Conservation (phyloP, 495 filamentous ascomycete species). For the Rhizodiscina lignyota region DNA sequence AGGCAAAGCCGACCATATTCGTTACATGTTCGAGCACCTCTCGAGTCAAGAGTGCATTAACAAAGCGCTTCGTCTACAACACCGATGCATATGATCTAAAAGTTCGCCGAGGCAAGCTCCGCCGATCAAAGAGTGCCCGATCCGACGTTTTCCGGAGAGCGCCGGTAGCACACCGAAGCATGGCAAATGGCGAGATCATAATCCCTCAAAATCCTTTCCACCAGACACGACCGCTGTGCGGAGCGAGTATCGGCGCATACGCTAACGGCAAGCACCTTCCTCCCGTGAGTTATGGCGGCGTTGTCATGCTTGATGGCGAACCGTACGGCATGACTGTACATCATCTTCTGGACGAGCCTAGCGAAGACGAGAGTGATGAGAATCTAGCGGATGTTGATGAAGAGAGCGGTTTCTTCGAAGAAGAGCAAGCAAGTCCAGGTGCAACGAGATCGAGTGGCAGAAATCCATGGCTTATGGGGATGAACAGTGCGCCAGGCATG, state of each 20-base stretch:
- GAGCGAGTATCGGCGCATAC: conserved; percentile 86
- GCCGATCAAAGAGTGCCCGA: conserved; percentile 19
- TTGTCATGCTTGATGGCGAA: conserved; percentile 67
- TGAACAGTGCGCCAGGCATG: conserved; percentile 10
- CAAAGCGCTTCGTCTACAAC: conserved; percentile 23
- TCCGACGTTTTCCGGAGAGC: conserved; percentile 1
- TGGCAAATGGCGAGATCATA: conserved; percentile 10
- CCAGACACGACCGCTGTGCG: conserved; percentile 62
- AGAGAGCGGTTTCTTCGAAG: conserved; percentile 9
- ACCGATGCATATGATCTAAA: conserved; percentile 22
- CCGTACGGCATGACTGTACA: conserved; percentile 89
- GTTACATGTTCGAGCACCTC: conserved; percentile 26
- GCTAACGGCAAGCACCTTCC: conserved; percentile 68
- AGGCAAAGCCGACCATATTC: conserved; percentile 27
- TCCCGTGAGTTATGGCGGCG: conserved; percentile 76
- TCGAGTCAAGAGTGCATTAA: conserved; percentile 22
- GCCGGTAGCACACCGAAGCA: conserved; percentile 13
- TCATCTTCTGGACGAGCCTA: conserved; percentile 80
- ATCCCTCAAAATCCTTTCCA: conserved; percentile 38
- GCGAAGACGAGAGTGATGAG: conserved; percentile 34
- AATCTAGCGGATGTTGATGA: conserved; percentile 10
- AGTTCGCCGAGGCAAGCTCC: conserved; percentile 23
- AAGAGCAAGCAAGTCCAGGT: conserved; percentile 4
- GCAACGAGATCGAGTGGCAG: conserved; percentile 9
- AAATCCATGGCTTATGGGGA: conserved; percentile 12